phyloP scores from a whole-genome alignment of 2,329 filamentous ascomycete species.

The Ceratocystis harringtonii region DNA sequence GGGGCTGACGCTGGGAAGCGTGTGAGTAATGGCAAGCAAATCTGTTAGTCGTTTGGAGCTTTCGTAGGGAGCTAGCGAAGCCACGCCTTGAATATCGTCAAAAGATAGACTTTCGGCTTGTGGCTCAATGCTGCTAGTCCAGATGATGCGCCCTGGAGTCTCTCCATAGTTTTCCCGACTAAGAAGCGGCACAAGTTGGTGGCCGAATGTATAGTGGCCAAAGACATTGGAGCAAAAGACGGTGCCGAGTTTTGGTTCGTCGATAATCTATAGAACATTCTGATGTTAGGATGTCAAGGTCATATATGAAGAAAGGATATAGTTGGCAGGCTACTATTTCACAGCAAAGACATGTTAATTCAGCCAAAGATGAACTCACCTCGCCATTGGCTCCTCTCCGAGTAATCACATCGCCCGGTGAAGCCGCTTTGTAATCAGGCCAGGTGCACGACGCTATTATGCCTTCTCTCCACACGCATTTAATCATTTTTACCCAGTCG shows the following conservation, averaged over 20 bases:
- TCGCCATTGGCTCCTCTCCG: slow-evolving; percentile 6
- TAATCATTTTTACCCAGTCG: slow-evolving; percentile 27
- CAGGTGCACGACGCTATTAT: slow-evolving; percentile 55
- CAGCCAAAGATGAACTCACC: background rate
- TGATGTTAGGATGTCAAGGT: background rate
- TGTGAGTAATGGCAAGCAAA: slow-evolving; percentile 57
- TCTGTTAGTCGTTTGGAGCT: slow-evolving; percentile 79
- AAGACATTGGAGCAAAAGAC: slow-evolving; percentile 90
- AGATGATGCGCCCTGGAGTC: slow-evolving; percentile 55
- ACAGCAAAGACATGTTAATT: background rate
- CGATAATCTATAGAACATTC: background rate
- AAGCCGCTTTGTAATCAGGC: slow-evolving; percentile 59
- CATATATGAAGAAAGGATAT: background rate
- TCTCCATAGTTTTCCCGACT: slow-evolving; percentile 28
- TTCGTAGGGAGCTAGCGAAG: slow-evolving; percentile 56
- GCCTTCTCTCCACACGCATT: slow-evolving; percentile 39
- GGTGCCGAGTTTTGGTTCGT: slow-evolving; percentile 50
- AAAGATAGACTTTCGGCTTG: slow-evolving; percentile 37
- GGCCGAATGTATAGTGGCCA: slow-evolving; percentile 80
- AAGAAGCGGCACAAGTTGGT: slow-evolving; percentile 65
- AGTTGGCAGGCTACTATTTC: background rate
- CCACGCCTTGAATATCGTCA: slow-evolving; percentile 63
- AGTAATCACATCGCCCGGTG: slow-evolving; percentile 25
- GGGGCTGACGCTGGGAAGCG: slow-evolving; percentile 42
- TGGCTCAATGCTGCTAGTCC: slow-evolving; percentile 74